A percentile compares a stretch with the other conserved stretches of the same genome.
Conservation (phyloP, 2,329 filamentous ascomycete species). For the Triangularia verruculosa region DNA sequence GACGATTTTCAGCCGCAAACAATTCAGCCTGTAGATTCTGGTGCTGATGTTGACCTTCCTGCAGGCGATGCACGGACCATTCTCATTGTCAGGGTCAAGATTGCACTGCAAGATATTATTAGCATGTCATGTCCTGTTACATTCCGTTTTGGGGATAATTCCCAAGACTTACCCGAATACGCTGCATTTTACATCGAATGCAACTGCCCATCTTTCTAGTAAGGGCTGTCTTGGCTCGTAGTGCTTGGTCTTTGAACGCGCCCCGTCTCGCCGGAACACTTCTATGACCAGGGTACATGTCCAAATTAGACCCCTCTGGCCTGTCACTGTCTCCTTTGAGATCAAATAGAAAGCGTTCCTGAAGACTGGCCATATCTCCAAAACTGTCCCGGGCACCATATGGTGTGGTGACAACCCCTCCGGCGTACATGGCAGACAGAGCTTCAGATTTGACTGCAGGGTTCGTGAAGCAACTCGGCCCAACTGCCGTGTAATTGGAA, state of each 20-base stretch:
- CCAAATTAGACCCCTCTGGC: constrained; percentile 25
- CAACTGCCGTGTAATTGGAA: background rate
- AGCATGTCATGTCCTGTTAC: background rate
- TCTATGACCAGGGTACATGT: constrained; percentile 36
- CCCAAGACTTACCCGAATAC: constrained; percentile 54
- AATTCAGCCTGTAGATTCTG: constrained; percentile 50
- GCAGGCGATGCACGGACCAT: constrained; percentile 52
- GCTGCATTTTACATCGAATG: constrained; percentile 60
- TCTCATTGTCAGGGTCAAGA: constrained; percentile 45
- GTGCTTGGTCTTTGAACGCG: constrained; percentile 52
- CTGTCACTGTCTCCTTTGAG: constrained; percentile 16
- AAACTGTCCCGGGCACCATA: background rate
- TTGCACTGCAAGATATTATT: constrained; percentile 44
- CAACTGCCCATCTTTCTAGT: constrained; percentile 59
- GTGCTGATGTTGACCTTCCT: constrained; percentile 47
- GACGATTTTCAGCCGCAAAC: constrained; percentile 59
- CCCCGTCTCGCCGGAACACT: constrained; percentile 44
- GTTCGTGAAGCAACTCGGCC: constrained; percentile 7
- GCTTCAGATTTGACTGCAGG: constrained; percentile 7
- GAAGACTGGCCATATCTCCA: background rate
- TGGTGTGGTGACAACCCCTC: background rate
- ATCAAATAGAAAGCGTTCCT: background rate
- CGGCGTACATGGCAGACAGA: constrained; percentile 11
- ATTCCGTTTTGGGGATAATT: background rate
- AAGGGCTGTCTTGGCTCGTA: constrained; percentile 53